Percentiles rank a stretch among this genome's conserved stretches.
phyloP scores from a whole-genome alignment of 2,329 filamentous ascomycete species.

The Pseudopithomyces maydicus region DNA sequence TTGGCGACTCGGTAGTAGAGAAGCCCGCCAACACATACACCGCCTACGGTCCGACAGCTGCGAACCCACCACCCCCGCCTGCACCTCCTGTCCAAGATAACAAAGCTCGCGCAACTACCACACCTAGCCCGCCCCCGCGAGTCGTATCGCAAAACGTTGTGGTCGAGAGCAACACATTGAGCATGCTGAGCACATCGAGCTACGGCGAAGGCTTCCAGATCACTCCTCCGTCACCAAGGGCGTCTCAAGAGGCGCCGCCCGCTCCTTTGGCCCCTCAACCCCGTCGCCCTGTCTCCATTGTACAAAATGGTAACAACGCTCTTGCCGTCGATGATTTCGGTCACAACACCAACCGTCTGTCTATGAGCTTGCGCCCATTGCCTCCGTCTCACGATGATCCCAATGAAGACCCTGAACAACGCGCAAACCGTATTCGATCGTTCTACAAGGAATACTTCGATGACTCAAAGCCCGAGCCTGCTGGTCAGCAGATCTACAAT shows the following conservation, averaged over 20 bases:
- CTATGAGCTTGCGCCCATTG: conserved; percentile 76
- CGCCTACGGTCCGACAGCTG: conserved; percentile 40
- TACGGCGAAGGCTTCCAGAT: conserved; percentile 61
- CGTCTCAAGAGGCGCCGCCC: conserved; percentile 19
- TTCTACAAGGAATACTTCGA: conserved; percentile 99
- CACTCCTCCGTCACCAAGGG: conserved; percentile 48
- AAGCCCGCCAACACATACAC: conserved; percentile 35
- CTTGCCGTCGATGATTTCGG: conserved; percentile 39
- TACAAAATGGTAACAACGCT: conserved; percentile 13
- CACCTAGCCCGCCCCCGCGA: conserved; percentile 27
- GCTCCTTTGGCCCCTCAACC: conserved; percentile 35
- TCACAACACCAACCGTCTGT: conserved; percentile 56
- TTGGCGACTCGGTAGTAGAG: neutral
- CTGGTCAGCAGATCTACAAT: conserved; percentile 41
- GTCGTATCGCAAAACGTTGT: conserved; percentile 44
- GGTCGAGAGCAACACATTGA: conserved; percentile 41
- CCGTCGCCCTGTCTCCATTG: conserved; percentile 22
- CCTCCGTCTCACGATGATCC: conserved; percentile 73
- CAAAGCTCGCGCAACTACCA: conserved; percentile 28
- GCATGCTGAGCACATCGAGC: conserved; percentile 56
- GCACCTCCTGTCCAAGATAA: conserved; percentile 27
- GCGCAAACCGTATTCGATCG: conserved; percentile 94
- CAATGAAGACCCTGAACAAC: conserved; percentile 87
- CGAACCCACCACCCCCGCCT: conserved; percentile 16
- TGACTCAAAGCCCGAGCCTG: conserved; percentile 65